These are phyloP conservation scores for Suillus clintonianus DNA, from an alignment of 768 basidiomycete species.

Conservation along the genomic window DNA sequence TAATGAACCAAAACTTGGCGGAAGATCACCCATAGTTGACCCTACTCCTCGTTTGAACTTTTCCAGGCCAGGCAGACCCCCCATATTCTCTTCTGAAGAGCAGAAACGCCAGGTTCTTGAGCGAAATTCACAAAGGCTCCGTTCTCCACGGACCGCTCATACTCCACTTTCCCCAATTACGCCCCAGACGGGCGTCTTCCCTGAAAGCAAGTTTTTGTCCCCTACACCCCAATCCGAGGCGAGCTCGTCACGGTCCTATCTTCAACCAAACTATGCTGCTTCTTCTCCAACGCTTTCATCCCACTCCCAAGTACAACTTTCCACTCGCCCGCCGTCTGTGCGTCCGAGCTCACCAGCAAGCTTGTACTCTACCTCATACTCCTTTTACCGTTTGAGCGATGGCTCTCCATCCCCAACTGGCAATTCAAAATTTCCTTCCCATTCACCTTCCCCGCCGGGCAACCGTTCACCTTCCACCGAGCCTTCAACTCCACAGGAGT, in stretches of 20 bases:
- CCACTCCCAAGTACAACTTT: conserved; percentile 16
- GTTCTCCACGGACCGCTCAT: conserved; percentile 29
- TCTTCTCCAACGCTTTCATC: conserved; percentile 17
- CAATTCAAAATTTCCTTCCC: conserved; percentile 11
- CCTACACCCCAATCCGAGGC: neutral
- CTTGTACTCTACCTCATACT: conserved; percentile 61
- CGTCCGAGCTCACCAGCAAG: conserved; percentile 41
- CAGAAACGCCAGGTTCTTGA: conserved; percentile 51
- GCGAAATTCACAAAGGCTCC: conserved; percentile 51
- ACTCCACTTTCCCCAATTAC: conserved; percentile 14
- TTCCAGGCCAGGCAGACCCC: conserved; percentile 60
- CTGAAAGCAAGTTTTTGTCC: neutral
- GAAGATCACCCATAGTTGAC: conserved; percentile 44
- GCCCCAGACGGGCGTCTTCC: conserved; percentile 23
- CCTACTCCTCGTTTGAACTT: conserved; percentile 55
- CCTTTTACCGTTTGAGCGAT: conserved; percentile 62
- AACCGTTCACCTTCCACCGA: conserved; percentile 21
- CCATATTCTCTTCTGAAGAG: conserved; percentile 38
- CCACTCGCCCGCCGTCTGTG: conserved; percentile 37
- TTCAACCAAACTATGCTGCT: conserved; percentile 16
- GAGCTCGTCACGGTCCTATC: conserved; percentile 4
- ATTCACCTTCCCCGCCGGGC: conserved; percentile 16
- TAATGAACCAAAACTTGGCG: conserved; percentile 18
- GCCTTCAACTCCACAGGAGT: conserved; percentile 58
- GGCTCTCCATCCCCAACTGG: conserved; percentile 46